Percentiles rank a stretch among this genome's conserved stretches.
Conservation (phyloP, 2,329 filamentous ascomycete species). For the Colletotrichum eremochloae region DNA sequence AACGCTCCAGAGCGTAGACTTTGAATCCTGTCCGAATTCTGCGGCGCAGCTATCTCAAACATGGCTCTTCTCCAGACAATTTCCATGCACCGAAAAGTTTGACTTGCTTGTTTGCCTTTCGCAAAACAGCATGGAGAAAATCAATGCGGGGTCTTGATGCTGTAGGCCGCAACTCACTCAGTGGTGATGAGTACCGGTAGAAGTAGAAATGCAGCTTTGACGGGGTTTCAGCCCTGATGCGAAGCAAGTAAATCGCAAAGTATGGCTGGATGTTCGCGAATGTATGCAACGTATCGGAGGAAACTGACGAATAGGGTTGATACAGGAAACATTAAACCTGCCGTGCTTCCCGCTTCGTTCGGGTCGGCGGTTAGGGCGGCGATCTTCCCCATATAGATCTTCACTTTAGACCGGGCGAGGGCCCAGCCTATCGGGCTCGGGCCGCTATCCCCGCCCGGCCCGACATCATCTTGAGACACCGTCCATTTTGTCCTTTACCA, state of each 20-base stretch:
- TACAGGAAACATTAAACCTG: background rate
- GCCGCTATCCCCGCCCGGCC: conserved; percentile 39
- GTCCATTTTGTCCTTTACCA: conserved; percentile 8
- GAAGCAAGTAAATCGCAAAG: background rate
- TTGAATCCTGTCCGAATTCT: too few species aligned
- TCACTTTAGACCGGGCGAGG: conserved; percentile 33
- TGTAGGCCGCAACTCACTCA: background rate
- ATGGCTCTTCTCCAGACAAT: background rate
- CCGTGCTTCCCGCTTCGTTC: conserved; percentile 6
- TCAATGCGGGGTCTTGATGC: background rate
- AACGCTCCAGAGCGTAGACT: background rate
- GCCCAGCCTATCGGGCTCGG: conserved; percentile 35
- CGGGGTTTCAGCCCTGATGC: conserved; percentile 10
- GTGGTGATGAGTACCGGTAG: background rate
- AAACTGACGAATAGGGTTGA: background rate
- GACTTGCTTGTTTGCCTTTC: background rate
- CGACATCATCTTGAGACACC: conserved; percentile 39
- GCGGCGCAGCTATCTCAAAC: background rate
- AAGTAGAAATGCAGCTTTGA: conserved; percentile 21
- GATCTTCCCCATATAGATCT: background rate
- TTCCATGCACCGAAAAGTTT: background rate
- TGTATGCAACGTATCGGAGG: conserved; percentile 1
- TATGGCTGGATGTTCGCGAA: background rate
- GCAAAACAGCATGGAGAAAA: background rate
- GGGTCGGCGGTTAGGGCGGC: conserved; percentile 30